These are phyloP conservation scores for Clarireedia paspali DNA, from an alignment of 2,329 filamentous ascomycete species.

Conservation along the genomic window DNA sequence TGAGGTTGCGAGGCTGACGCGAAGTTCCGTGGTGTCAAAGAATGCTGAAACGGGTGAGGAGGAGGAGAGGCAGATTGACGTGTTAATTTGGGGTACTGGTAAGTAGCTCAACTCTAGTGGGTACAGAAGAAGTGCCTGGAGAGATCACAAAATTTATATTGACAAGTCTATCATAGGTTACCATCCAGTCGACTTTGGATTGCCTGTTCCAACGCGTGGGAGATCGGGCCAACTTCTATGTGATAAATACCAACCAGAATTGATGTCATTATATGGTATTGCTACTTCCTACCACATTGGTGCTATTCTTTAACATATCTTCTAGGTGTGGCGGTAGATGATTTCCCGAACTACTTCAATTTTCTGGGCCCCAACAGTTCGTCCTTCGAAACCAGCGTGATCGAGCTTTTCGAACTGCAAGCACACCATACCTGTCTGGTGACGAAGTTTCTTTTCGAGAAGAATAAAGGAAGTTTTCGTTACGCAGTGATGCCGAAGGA, in stretches of 20 bases:
- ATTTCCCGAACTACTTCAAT: constrained; percentile 1
- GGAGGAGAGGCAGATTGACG: not conserved
- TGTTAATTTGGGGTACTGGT: constrained; percentile 1
- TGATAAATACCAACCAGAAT: not conserved
- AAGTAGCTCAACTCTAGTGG: not conserved
- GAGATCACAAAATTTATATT: not conserved
- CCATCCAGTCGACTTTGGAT: not conserved
- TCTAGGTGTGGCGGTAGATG: not conserved
- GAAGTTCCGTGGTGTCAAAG: not conserved
- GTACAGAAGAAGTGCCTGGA: too few species aligned
- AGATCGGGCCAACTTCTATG: not conserved
- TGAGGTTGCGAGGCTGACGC: not conserved
- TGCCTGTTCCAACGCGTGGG: not conserved
- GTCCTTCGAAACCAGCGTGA: not conserved
- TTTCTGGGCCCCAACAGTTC: not conserved
- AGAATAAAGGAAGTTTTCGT: not conserved
- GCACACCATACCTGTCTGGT: not conserved
- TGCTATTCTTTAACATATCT: not conserved
- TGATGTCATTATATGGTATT: not conserved
- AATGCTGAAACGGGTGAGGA: not conserved
- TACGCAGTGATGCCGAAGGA: not conserved
- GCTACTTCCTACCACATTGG: not conserved
- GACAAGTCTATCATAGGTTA: not conserved
- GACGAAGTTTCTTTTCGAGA: not conserved
- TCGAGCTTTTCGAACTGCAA: not conserved